Percentiles rank a stretch among this genome's conserved stretches.
Conservation (phyloP, 78 protist species). For the Dictyostelium citrinum region DNA sequence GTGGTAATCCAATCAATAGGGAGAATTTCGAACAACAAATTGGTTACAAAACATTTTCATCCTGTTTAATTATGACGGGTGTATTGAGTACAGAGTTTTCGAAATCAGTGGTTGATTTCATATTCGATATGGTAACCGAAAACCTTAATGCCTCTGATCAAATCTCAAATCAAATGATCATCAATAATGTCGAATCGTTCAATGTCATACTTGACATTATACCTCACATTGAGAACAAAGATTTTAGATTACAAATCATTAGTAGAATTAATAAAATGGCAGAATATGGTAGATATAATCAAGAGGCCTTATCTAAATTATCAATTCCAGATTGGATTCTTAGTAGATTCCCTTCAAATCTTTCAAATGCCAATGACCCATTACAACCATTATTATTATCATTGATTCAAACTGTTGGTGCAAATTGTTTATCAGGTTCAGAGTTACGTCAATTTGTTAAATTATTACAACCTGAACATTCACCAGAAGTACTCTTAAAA, state of each 20-base stretch:
- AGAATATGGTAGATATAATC: conserved; percentile 56
- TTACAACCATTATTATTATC: conserved; percentile 38
- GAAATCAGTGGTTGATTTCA: conserved; percentile 18
- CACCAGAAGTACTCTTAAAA: conserved; percentile 63
- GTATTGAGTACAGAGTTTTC: conserved; percentile 8
- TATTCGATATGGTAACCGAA: conserved; percentile 70
- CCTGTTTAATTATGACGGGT: conserved; percentile 39
- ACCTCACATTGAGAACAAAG: conserved; percentile 32
- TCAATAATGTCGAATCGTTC: conserved; percentile 56
- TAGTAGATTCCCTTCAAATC: conserved; percentile 12
- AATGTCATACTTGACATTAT: conserved; percentile 42
- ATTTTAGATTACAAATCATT: conserved; percentile 14
- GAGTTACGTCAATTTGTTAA: conserved; percentile 53
- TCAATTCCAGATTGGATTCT: conserved; percentile 74
- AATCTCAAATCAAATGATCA: conserved; percentile 1
- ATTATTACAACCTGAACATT: conserved; percentile 51
- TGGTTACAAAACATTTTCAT: conserved; percentile 57
- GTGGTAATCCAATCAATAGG: conserved; percentile 16
- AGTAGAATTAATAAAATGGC: conserved; percentile 53
- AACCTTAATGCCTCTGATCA: conserved; percentile 33
- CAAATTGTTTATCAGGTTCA: conserved; percentile 69
- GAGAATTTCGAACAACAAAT: conserved; percentile 65
- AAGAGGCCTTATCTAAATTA: conserved; percentile 59
- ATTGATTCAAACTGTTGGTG: conserved; percentile 68
- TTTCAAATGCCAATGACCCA: conserved; percentile 48